Percentiles rank a stretch among this genome's conserved stretches.
Conservation (phyloP, 306 rosid genomes). For the Cicer bijugum region DNA sequence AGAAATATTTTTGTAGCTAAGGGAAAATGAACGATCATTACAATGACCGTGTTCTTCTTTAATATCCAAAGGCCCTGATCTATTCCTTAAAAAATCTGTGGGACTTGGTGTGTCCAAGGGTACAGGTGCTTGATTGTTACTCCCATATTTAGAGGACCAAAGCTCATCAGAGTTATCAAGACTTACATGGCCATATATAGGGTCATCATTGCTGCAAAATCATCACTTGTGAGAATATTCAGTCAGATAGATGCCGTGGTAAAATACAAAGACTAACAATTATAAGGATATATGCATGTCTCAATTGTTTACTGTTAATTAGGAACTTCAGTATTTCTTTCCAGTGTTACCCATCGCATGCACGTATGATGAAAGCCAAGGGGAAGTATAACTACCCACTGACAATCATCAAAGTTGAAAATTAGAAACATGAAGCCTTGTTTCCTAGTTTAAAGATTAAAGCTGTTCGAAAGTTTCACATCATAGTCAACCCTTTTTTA, state of each 20-base stretch:
- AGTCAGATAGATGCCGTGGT: constrained; percentile 52
- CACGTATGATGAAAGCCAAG: constrained; percentile 13
- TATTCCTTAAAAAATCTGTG: constrained; percentile 47
- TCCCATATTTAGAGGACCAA: constrained; percentile 74
- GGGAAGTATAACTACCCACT: constrained; percentile 30
- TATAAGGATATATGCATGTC: constrained; percentile 9
- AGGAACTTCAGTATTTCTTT: constrained; percentile 22
- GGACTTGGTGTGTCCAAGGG: constrained; percentile 51
- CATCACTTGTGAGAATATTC: constrained; percentile 74
- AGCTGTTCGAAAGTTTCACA: neutral
- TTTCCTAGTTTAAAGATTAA: constrained; percentile 24
- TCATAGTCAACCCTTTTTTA: constrained; percentile 17
- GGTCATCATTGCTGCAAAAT: constrained; percentile 86
- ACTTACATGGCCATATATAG: constrained; percentile 66
- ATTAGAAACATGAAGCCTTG: neutral
- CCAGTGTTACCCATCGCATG: constrained; percentile 34
- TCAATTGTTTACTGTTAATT: constrained; percentile 29
- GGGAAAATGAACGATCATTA: constrained; percentile 52
- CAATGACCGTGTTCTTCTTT: constrained; percentile 59
- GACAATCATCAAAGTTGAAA: constrained; percentile 4
- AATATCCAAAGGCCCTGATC: constrained; percentile 53
- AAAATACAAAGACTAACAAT: constrained; percentile 24
- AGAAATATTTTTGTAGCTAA: constrained; percentile 47
- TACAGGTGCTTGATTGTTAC: constrained; percentile 49
- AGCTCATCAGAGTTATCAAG: constrained; percentile 68